Base-by-base conservation (phyloP, 108 stramenopile genomes). In the Nitzschia sp. region DNA sequence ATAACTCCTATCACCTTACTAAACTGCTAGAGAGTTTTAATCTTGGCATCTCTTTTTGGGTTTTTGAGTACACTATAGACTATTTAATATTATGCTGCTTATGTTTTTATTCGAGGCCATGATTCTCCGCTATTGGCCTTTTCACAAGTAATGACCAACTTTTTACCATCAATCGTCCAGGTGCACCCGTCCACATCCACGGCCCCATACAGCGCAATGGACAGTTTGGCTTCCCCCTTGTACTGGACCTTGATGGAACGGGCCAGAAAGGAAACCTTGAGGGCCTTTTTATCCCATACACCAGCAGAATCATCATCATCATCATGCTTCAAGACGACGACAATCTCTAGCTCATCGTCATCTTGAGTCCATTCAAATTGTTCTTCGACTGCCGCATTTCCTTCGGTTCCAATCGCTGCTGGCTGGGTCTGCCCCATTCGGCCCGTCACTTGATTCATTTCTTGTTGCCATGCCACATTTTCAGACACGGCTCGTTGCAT, bases 171-270 rank as follows among this genome's bases (percentile, higher is more conserved):
- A n/a, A 92, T 57, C 11, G 91, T 92, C 91, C 91, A 92, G 23
- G 91, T 92, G 34, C 88, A 85, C 16, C 85, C 87, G 65, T 92
- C 88, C 26, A 84, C 78, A 58, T 92, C 88, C 23, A 92, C 68
- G 19, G 62, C 58, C 25, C 78, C 75, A 53, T 79, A 92, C 26
- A 83, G 64, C 25, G 72, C 16, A 32, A 92, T 11, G 16, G 63
- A 53, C 30, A 87, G 50, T 11, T 66, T 23, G 23, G 55, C 35
- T 50, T 83, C 58, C 11, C 58, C 68, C 19, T 61, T 45, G 53
- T 72, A 83, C 25, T 50, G 71, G 29, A 89, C 80, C 31, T 36
- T 63, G 0, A 89, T 33, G 8, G 62, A 63, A 48, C 80, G 62
- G 1, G 78, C 77, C 26, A 64, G 68, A 63, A 88, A 92, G 2